A percentile compares a stretch with the other conserved stretches of the same genome.
These are phyloP conservation scores for Akanthomyces muscarius DNA, from an alignment of 2,329 filamentous ascomycete species.

Conservation along the genomic window DNA sequence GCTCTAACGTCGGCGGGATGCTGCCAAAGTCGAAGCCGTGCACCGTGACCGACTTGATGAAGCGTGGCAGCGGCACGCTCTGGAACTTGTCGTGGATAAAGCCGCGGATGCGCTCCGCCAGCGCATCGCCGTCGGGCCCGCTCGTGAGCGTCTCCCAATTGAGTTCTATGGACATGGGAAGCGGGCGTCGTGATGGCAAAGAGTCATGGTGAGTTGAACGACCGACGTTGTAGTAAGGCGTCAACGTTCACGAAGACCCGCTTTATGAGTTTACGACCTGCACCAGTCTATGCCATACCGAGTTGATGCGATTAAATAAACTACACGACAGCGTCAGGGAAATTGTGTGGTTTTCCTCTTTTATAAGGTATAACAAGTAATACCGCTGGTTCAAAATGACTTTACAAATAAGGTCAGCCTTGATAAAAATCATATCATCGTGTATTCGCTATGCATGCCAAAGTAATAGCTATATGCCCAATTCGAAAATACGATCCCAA, in stretches of 20 bases:
- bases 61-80: constrained; percentile 81
- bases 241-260: constrained; percentile 1
- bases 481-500: not conserved
- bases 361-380: no score
- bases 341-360: not conserved
- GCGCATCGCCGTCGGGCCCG: constrained; percentile 78
- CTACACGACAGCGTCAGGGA: not conserved
- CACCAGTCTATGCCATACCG: not conserved
- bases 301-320: not conserved
- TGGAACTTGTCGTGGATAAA: constrained; percentile 98
- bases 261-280: not conserved
- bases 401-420: not conserved
- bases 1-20: constrained; percentile 76
- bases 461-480: not conserved
- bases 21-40: constrained; percentile 91
- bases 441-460: constrained; percentile 5
- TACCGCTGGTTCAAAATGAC: not conserved
- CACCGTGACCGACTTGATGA: constrained; percentile 94
- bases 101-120: constrained; percentile 80
- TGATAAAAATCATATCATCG: not conserved
- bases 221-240: not conserved
- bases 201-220: constrained; percentile 6
- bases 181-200: not conserved
- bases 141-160: constrained; percentile 92
- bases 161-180: constrained; percentile 88